Conservation (phyloP, 2,329 filamentous ascomycete genomes). For the Massarina eburnea region DNA sequence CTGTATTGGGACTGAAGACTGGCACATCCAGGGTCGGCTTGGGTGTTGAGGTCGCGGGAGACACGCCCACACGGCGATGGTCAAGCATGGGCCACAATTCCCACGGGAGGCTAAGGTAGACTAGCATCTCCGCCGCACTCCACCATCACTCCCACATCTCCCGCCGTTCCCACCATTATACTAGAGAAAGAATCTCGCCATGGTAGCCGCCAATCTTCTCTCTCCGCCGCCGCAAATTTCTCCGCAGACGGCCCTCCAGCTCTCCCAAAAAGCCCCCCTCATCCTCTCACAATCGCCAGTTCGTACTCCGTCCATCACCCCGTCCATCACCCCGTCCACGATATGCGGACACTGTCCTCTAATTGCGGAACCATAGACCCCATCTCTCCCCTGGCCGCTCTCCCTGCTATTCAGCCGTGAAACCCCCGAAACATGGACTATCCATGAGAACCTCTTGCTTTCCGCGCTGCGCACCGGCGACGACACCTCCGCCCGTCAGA, state of each 20-base stretch:
- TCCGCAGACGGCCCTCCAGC: constrained; percentile 46
- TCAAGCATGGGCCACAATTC: too few species aligned
- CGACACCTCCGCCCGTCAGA: constrained; percentile 72
- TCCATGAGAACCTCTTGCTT: constrained; percentile 83
- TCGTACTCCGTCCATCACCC: too few species aligned
- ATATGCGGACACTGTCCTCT: too few species aligned
- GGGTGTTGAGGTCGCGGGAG: too few species aligned
- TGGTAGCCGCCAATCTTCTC: constrained; percentile 42
- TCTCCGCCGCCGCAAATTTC: constrained; percentile 44
- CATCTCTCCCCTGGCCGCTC: constrained; percentile 53
- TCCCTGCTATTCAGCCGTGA: constrained; percentile 60
- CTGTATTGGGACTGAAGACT: too few species aligned
- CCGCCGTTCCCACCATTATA: not conserved
- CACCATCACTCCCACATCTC: not conserved
- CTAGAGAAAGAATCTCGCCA: constrained; percentile 4
- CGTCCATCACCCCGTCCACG: too few species aligned
- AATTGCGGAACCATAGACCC: too few species aligned
- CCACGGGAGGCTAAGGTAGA: not conserved
- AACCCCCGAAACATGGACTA: constrained; percentile 77
- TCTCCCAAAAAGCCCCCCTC: constrained; percentile 50
- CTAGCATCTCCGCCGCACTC: not conserved
- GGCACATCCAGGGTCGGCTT: too few species aligned
- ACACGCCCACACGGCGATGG: too few species aligned
- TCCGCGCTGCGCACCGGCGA: constrained; percentile 84
- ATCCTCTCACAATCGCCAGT: constrained; percentile 42